phyloP scores from a whole-genome alignment of 768 basidiomycete genomes.

The Clathrus columnatus region DNA sequence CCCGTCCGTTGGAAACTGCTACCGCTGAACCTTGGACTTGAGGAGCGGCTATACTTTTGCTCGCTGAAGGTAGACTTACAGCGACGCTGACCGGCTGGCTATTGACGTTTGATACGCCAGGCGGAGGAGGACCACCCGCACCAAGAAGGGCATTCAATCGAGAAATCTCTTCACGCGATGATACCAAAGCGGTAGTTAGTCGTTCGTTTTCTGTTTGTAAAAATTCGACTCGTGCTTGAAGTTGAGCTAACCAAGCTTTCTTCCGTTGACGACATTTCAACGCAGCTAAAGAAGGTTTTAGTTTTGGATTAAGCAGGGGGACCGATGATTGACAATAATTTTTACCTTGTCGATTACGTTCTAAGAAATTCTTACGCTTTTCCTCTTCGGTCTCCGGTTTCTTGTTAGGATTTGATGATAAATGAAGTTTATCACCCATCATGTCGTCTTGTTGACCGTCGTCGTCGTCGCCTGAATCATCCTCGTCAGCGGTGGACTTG shows the following conservation, averaged over 20 bases:
- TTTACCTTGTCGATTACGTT: conserved; percentile 92
- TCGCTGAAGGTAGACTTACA: conserved; percentile 27
- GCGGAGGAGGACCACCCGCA: conserved; percentile 35
- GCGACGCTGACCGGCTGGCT: conserved; percentile 36
- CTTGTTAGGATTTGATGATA: conserved; percentile 32
- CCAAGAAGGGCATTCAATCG: conserved; percentile 70
- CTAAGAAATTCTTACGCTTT: conserved; percentile 92
- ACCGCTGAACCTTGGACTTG: conserved; percentile 13
- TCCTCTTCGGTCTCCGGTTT: conserved; percentile 97
- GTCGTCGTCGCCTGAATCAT: conserved; percentile 33
- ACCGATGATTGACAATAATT: conserved; percentile 8
- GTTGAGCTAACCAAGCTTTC: conserved; percentile 90
- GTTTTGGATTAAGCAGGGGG: conserved; percentile 1
- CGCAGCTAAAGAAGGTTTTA: conserved; percentile 52
- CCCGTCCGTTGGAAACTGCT: conserved; percentile 20
- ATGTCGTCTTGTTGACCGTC: conserved; percentile 28
- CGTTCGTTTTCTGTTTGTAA: conserved; percentile 93
- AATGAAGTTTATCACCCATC: conserved; percentile 22
- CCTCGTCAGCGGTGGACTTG: conserved; percentile 9
- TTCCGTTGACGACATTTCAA: conserved; percentile 99
- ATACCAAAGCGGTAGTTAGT: conserved; percentile 75
- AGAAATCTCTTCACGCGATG: conserved; percentile 86
- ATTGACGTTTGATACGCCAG: conserved; percentile 18
- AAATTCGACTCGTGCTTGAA: conserved; percentile 91
- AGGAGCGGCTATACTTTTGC: conserved; percentile 27